Evolutionary conservation across 805 yeast genomes (phyloP).

Genomic region (Cyberlindnera bimundalis): DNA sequence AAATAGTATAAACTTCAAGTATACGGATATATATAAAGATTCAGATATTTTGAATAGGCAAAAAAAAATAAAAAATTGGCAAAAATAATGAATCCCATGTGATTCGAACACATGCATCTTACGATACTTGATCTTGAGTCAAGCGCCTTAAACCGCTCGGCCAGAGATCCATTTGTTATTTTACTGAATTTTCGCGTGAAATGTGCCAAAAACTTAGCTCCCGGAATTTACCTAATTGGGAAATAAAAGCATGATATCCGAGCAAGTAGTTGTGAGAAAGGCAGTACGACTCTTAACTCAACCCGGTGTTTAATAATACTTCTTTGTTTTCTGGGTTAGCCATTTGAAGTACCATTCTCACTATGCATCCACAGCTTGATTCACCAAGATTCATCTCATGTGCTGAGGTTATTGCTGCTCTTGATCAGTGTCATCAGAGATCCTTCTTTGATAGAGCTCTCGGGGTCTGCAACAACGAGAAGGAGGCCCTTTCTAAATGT

Average conservation of each 20-base stretch:
- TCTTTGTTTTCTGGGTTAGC: no score
- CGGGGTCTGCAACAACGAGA: conserved; percentile 83
- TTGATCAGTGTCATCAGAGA: conserved; percentile 81
- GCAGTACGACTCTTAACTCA: no score
- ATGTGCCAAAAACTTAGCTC: no score
- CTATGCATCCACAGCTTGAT: conserved; percentile 54
- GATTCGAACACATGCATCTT: conserved; percentile 25
- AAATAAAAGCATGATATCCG: no score
- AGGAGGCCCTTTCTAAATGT: conserved; percentile 75
- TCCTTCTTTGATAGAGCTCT: conserved; percentile 66
- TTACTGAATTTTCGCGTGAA: no score
- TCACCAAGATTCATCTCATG: conserved; percentile 57
- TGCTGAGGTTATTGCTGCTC: conserved; percentile 75
- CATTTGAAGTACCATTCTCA: background rate
- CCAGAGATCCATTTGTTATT: conserved; percentile 20
- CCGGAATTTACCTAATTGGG: no score
- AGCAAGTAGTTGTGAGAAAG: no score
- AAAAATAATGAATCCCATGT: conserved; percentile 23
- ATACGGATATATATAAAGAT: no score
- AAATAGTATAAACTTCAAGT: no score
- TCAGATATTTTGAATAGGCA: no score
- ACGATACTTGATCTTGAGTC: conserved; percentile 25
- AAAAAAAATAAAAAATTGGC: background rate
- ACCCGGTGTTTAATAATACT: no score
- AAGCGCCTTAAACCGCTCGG: conserved; percentile 26